Conservation (phyloP, 768 basidiomycete genomes). For the Lyophyllum semitale region DNA sequence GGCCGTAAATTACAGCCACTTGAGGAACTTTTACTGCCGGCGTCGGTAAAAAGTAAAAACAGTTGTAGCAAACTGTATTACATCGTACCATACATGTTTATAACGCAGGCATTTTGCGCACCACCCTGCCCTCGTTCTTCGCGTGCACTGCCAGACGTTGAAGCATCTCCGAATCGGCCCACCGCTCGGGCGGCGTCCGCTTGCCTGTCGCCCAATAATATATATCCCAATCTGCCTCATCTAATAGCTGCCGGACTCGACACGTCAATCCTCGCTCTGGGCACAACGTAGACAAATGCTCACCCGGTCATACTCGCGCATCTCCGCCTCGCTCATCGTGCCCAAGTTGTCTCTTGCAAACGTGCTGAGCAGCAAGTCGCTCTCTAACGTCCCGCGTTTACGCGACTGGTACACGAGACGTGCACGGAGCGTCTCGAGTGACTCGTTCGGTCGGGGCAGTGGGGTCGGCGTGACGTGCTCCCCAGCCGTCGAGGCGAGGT, state of each 20-base stretch:
- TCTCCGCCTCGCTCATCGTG: constrained; percentile 66
- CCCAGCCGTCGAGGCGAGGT: constrained; percentile 61
- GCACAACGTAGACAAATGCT: constrained; percentile 20
- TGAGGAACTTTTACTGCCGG: too few species aligned
- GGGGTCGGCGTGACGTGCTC: constrained; percentile 54
- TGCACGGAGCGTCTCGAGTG: constrained; percentile 68
- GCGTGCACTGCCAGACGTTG: constrained; percentile 83
- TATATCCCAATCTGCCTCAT: constrained; percentile 96
- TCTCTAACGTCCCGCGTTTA: constrained; percentile 94
- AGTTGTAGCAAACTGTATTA: not conserved
- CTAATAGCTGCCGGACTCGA: constrained; percentile 69
- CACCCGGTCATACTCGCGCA: constrained; percentile 92
- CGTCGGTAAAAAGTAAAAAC: too few species aligned
- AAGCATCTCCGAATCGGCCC: constrained; percentile 63
- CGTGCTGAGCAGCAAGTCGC: constrained; percentile 88
- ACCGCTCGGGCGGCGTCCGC: constrained; percentile 72
- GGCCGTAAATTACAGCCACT: too few species aligned
- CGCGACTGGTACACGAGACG: constrained; percentile 91
- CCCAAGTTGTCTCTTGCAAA: constrained; percentile 81
- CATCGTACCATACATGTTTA: constrained; percentile 16
- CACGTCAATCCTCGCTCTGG: not conserved
- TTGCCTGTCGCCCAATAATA: constrained; percentile 95
- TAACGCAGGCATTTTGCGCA: constrained; percentile 85
- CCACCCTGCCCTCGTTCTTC: constrained; percentile 90
- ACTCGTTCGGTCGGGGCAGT: constrained; percentile 72